Conservation (phyloP, 441 rosid genomes). For the Pelargonium australe region DNA sequence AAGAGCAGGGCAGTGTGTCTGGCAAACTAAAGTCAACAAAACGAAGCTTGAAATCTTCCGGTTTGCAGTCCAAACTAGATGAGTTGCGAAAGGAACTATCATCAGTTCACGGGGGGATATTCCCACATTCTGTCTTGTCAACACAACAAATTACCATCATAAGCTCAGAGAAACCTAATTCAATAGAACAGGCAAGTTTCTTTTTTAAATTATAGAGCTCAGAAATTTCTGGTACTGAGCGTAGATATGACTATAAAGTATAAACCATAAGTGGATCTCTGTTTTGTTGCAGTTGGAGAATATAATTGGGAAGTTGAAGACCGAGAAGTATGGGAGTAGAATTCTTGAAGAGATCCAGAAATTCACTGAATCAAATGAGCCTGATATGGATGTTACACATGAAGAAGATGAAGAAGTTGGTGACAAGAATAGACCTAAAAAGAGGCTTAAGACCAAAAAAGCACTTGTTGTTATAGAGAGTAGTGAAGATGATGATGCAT, state of each 20-base stretch:
- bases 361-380: constrained; percentile 22
- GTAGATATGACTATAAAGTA: neutral
- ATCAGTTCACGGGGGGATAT: constrained; percentile 55
- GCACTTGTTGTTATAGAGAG: constrained; percentile 48
- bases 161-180: constrained; percentile 49
- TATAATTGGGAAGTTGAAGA: constrained; percentile 74
- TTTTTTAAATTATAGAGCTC: neutral
- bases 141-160: constrained; percentile 64
- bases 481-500: constrained; percentile 40
- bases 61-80: constrained; percentile 70
- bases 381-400: constrained; percentile 22
- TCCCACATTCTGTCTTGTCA: constrained; percentile 82
- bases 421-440: constrained; percentile 32
- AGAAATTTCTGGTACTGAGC: neutral
- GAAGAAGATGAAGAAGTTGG: constrained; percentile 26
- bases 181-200: constrained; percentile 54
- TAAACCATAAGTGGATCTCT: neutral
- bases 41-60: constrained; percentile 31
- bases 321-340: constrained; percentile 63
- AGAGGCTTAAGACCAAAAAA: constrained; percentile 53
- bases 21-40: constrained; percentile 38
- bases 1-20: constrained; percentile 25
- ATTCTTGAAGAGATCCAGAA: constrained; percentile 62
- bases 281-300: constrained; percentile 63
- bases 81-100: constrained; percentile 72